Percentiles rank a stretch among this genome's conserved stretches.
Conservation (phyloP, 2,329 filamentous ascomycete species). For the Blumeria graminis region DNA sequence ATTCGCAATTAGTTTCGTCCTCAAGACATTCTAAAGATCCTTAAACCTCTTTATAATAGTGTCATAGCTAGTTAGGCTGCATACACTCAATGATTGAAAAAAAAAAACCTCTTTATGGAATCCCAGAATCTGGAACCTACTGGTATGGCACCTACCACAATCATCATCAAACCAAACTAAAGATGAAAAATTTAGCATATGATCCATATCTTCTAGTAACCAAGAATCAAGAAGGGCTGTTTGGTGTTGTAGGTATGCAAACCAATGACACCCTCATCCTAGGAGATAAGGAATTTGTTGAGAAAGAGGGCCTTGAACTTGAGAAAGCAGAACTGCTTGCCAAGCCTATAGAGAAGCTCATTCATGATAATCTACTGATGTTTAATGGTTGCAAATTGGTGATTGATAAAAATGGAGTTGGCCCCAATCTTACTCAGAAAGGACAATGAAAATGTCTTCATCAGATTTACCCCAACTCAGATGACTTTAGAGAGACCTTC, state of each 20-base stretch:
- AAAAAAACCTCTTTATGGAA: not conserved
- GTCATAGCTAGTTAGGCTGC: no score
- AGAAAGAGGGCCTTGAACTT: not conserved
- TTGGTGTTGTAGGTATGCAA: constrained; percentile 1
- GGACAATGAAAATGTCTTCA: not conserved
- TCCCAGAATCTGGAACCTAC: not conserved
- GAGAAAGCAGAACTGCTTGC: not conserved
- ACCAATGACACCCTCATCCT: not conserved
- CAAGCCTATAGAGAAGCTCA: not conserved
- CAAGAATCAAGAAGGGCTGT: not conserved
- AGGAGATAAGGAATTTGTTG: not conserved
- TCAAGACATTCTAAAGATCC: constrained; percentile 1
- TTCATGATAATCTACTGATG: not conserved
- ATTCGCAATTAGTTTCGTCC: not conserved
- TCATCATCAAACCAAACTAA: not conserved
- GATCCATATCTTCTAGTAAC: not conserved
- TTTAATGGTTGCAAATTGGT: not conserved
- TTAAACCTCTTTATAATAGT: constrained; percentile 1
- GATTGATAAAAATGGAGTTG: not conserved
- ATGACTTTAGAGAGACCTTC: not conserved
- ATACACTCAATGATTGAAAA: not conserved
- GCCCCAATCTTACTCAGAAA: not conserved
- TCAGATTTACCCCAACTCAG: not conserved
- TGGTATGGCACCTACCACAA: not conserved
- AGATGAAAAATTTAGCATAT: not conserved